Base-by-base conservation (phyloP, 306 rosid species). In the Pachyrhizus erosus region DNA sequence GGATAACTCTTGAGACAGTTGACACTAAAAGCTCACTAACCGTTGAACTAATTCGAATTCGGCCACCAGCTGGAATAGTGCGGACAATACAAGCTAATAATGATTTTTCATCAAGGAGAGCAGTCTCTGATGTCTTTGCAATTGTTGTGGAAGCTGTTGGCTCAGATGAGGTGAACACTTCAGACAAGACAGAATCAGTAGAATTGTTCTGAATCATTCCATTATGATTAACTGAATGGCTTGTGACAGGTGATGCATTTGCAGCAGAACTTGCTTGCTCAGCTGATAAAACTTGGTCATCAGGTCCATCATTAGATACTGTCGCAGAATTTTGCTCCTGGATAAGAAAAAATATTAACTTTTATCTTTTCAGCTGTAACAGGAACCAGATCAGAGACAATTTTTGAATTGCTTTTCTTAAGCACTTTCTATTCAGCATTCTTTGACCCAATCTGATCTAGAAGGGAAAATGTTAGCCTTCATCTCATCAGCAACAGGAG, bases 31-130 rank as follows among this genome's bases (percentile, higher is more conserved):
- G 82, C 85, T 73, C 68, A 92, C 92, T 82, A 69, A 89, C 99
- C 66, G 99, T 96, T 42, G 97, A 91, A 83, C 98, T 94, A 13
- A 96, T 91, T 46, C 89, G 92, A 87, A 93, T 92, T 83, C 88
- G 87, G 67, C 97, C 97, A 85, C 98, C 91, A 70, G 99, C 92
- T 27, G 99, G 99, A 89, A 96, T 91, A 70, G 99, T 96, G 73
- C 99, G 99, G 77, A 89, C 99, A 80, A 96, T 87, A 81, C 97
- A 93, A 43, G 97, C 91, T 78, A 96, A 83, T 75, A 93, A 84
- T 37, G 97, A 89, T 80, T 96, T 92, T 86, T 93, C 99, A 84
- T 96, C 99, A 77, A 93, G 89, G 70, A 92, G 89, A 65, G 83
- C 61, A 82, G 69, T 75, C 80, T 96, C 97, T 31, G 81, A 68